Percentiles rank a stretch among this genome's conserved stretches.
phyloP scores from a whole-genome alignment of 495 filamentous ascomycete species.

The Jackrogersella multiformis region DNA sequence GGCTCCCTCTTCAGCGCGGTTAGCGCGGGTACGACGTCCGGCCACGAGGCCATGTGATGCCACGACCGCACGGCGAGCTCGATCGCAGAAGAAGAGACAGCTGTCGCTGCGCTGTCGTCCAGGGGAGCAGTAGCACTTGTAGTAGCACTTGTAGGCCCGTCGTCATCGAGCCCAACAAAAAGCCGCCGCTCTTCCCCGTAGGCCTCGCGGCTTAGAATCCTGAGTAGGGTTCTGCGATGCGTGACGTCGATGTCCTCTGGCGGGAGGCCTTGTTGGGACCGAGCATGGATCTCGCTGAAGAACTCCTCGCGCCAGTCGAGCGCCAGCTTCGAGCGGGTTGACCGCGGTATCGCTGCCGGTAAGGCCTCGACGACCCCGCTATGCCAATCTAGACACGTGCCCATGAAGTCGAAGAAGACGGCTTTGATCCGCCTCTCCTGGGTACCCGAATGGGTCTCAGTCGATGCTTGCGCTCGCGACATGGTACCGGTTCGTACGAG shows the following conservation, averaged over 20 bases:
- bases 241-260: conserved; percentile 63
- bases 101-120: conserved; percentile 12
- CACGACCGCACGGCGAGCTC: conserved; percentile 46
- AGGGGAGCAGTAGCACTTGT: not conserved
- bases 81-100: conserved; percentile 1
- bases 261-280: conserved; percentile 45
- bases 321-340: conserved; percentile 51
- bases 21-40: conserved; percentile 50
- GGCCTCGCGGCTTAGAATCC: conserved; percentile 40
- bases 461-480: conserved; percentile 22
- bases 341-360: conserved; percentile 38
- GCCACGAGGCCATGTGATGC: conserved; percentile 60
- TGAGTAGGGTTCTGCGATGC: conserved; percentile 50
- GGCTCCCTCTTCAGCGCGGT: conserved; percentile 25
- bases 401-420: conserved; percentile 60
- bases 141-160: conserved; percentile 15
- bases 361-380: conserved; percentile 43
- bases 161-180: conserved; percentile 41
- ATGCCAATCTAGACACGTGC: conserved; percentile 58
- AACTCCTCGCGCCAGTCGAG: conserved; percentile 60
- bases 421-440: conserved; percentile 46
- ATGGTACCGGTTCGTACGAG: conserved; percentile 14
- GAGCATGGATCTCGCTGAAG: conserved; percentile 55
- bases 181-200: conserved; percentile 33
- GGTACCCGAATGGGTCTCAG: conserved; percentile 7